Conservation (phyloP, 2,329 filamentous ascomycete genomes). For the Botrytis aclada region DNA sequence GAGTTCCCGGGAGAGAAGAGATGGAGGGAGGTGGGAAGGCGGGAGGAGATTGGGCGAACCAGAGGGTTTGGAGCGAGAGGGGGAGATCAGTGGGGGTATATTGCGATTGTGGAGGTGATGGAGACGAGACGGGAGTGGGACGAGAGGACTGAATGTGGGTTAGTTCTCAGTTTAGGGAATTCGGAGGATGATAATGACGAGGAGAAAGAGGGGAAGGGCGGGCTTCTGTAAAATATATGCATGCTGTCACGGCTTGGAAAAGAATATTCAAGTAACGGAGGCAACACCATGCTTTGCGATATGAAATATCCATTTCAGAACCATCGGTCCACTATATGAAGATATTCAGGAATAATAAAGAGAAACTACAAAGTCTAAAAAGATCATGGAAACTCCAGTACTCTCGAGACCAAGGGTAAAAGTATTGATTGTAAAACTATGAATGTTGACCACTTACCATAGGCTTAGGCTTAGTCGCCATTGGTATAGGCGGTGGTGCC, state of each 20-base stretch:
- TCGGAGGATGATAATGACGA: neutral
- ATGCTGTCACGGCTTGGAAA: neutral
- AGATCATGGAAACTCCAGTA: neutral
- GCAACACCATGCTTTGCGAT: neutral
- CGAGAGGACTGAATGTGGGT: neutral
- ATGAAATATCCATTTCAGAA: neutral
- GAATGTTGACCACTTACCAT: conserved; percentile 34
- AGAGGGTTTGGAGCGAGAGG: conserved; percentile 36
- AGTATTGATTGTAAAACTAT: conserved; percentile 14
- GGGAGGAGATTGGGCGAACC: conserved; percentile 34
- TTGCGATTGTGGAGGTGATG: neutral
- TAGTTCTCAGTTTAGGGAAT: neutral
- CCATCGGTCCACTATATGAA: neutral
- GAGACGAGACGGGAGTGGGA: neutral
- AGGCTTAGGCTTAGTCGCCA: conserved; percentile 38
- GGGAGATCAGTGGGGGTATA: conserved; percentile 24
- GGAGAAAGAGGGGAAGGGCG: neutral
- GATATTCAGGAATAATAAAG: neutral
- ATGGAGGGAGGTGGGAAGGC: conserved; percentile 32
- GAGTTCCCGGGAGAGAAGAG: conserved; percentile 20
- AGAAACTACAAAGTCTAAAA: neutral
- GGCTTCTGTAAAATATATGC: neutral
- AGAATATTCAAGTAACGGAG: neutral
- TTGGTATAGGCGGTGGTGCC: conserved; percentile 33
- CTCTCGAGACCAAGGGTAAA: neutral